phyloP scores from a whole-genome alignment of 805 yeast genomes.

The Helenozyma rhizophorensis region DNA sequence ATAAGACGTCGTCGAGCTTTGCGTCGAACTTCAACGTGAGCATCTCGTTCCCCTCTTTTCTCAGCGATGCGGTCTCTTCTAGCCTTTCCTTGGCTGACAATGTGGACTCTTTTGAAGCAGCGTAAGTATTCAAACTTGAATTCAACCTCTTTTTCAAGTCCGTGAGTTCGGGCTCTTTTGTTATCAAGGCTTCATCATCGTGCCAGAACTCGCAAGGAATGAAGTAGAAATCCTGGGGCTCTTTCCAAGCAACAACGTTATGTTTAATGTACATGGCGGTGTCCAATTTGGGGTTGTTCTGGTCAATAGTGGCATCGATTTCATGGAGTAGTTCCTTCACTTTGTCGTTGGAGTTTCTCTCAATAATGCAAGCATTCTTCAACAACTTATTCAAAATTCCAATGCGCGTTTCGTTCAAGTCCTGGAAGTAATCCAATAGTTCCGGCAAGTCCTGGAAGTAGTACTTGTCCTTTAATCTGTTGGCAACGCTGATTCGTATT shows the following conservation, averaged over 20 bases:
- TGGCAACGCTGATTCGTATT: slow-evolving; percentile 76
- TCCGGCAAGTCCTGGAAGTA: slow-evolving; percentile 93
- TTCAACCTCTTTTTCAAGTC: slow-evolving; percentile 52
- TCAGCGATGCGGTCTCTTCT: slow-evolving; percentile 37
- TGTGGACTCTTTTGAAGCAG: slow-evolving; percentile 39
- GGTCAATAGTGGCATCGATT: slow-evolving; percentile 54
- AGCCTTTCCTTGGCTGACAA: slow-evolving; percentile 46
- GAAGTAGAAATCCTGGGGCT: slow-evolving; percentile 80
- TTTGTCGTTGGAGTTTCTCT: slow-evolving; percentile 43
- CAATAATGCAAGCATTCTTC: slow-evolving; percentile 57
- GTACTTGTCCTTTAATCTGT: slow-evolving; percentile 87
- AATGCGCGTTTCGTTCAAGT: slow-evolving; percentile 75
- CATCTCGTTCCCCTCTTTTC: slow-evolving; percentile 29
- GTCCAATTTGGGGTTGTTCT: slow-evolving; percentile 71
- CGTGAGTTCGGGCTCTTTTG: slow-evolving; percentile 53
- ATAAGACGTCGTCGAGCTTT: slow-evolving; percentile 48
- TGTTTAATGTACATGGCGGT: slow-evolving; percentile 91
- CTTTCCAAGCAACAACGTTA: slow-evolving; percentile 70
- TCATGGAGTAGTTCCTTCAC: slow-evolving; percentile 47
- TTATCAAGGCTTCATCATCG: slow-evolving; percentile 77
- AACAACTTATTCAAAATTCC: slow-evolving; percentile 65
- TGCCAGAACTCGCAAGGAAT: slow-evolving; percentile 95
- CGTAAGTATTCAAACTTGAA: slow-evolving; percentile 32
- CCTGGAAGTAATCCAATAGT: slow-evolving; percentile 77
- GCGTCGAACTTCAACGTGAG: slow-evolving; percentile 53